Percentiles rank a stretch among this genome's conserved stretches.
Conservation (phyloP, 2,329 filamentous ascomycete genomes). For the Cytospora schulzeri region DNA sequence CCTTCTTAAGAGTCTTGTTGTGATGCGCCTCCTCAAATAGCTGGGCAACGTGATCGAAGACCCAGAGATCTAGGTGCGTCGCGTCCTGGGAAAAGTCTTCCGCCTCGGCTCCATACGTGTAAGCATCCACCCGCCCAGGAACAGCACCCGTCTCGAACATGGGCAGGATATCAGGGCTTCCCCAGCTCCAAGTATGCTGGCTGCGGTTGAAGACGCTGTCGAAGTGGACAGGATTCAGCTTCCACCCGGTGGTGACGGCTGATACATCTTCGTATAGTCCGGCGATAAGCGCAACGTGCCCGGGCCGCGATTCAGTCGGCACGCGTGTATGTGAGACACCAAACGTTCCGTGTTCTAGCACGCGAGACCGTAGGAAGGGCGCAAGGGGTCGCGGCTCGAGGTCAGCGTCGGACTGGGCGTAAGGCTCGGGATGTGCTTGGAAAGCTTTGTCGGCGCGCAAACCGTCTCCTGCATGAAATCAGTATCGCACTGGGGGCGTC, state of each 20-base stretch:
- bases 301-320: slow-evolving; percentile 92
- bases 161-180: slow-evolving; percentile 92
- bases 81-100: slow-evolving; percentile 91
- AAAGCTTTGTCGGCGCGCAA: slow-evolving; percentile 97
- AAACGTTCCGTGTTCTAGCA: slow-evolving; percentile 89
- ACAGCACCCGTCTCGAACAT: slow-evolving; percentile 97
- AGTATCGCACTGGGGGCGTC: neutral
- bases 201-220: slow-evolving; percentile 98
- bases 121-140: slow-evolving; percentile 83
- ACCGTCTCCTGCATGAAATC: slow-evolving; percentile 67
- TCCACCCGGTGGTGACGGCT: slow-evolving; percentile 96
- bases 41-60: slow-evolving; percentile 89
- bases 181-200: slow-evolving; percentile 98
- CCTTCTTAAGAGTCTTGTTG: slow-evolving; percentile 73
- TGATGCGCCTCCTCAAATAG: slow-evolving; percentile 79
- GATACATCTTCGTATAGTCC: slow-evolving; percentile 98
- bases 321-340: slow-evolving; percentile 96
- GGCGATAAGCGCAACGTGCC: slow-evolving; percentile 95
- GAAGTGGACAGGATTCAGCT: slow-evolving; percentile 96
- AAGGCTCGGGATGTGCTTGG: slow-evolving; percentile 87
- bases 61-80: slow-evolving; percentile 83
- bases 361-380: slow-evolving; percentile 86
- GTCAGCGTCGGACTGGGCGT: slow-evolving; percentile 65
- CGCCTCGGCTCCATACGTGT: slow-evolving; percentile 77
- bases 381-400: slow-evolving; percentile 78